Base-by-base conservation (phyloP, 257 asterid genomes). In the Jaltomata sinuosa region DNA sequence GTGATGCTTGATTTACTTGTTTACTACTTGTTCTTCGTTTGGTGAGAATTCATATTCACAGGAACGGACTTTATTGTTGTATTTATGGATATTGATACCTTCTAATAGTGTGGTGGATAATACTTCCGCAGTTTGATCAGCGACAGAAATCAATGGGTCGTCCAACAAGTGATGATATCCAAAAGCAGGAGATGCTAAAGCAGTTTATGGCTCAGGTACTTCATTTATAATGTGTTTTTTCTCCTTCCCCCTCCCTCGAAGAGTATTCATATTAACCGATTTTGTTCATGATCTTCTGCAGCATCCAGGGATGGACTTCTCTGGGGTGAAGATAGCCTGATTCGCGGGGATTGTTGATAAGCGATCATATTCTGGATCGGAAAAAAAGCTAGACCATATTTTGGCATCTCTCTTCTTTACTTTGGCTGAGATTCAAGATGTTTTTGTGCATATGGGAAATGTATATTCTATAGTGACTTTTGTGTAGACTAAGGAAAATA, bases 251-350 rank as follows among this genome's bases (percentile, higher is more conserved):
- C 27, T 47, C 42, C 11, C 42, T 45, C 1, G 27, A 29, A 76
- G 22, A 27, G 61, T 27, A 76, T 25, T 47, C 81, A 25, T 47
- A 8, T 74, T 47, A 47, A 76, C 22, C 25, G 25, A 47, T 27
- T 15, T 47, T 27, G 42, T 25, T 76, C 42, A 25, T 47, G 19
- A 49, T n/a, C 32, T 61, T 5, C 9, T 91, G 92, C 93, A 94
- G 96, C 94, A 94, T 86, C 96, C 93, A 0, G 92, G 91, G 74
- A 90, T 91, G 98, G 95, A 94, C 85, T 94, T 92, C 80, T 90
- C 94, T 0, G 79, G 85, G 84, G 92, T 93, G 1, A 91, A 91
- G 86, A 79, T 91, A 45, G 74, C 85, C 85, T 94, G 89, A 86
- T 71, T 82, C 52, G 1, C 11, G 19, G 81, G 36, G 87, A 72